Base-by-base conservation (phyloP, 352 stramenopile genomes). In the Aphanomyces invadans region DNA sequence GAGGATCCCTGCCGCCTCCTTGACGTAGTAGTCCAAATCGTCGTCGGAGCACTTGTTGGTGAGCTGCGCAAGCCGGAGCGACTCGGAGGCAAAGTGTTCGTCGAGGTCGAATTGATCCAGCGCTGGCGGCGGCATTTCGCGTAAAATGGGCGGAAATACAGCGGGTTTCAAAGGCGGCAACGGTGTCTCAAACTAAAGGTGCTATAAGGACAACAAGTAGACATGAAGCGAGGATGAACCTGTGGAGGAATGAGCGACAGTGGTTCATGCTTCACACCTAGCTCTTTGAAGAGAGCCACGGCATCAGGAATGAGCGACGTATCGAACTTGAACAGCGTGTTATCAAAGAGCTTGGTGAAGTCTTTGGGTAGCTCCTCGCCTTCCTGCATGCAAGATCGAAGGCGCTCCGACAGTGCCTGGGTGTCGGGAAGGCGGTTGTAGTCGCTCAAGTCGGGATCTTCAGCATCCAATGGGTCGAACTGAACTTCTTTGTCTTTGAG, bases 51-150 rank as follows among this genome's bases (percentile, higher is more conserved):
- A 97, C 78, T 98, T 97, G 77, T 98, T 98, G 10, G 90, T 97
- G 49, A 98, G 88, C 73, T 98, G 90, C 1, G 91, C 91, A 33
- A 98, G 79, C 17, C 93, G 87, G 39, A 97, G 74, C 17, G 81
- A 83, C 65, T 97, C 87, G 68, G 87, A 95, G 12, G 93, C 92
- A 70, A 98, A 98, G 71, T 98, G 92, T 72, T 98, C 95, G 71
- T 98, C 95, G 19, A 98, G 80, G 80, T 98, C 92, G 69, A 98
- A 98, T 66, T 98, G 90, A 62, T 98, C 95, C 29, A 98, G 73
- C 36, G 90, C 89, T 4, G 95, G 95, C 9, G 90, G 79, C 26
- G 88, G 89, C 10, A 80, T 86, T 60, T 97, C 90, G 19, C 88
- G 84, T 53, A 98, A 76, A 25, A 87, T 86, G 21, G 95, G 95